Percentiles rank a stretch among this genome's conserved stretches.
phyloP scores from a whole-genome alignment of 2,329 filamentous ascomycete species.

The Colletotrichum sp. region DNA sequence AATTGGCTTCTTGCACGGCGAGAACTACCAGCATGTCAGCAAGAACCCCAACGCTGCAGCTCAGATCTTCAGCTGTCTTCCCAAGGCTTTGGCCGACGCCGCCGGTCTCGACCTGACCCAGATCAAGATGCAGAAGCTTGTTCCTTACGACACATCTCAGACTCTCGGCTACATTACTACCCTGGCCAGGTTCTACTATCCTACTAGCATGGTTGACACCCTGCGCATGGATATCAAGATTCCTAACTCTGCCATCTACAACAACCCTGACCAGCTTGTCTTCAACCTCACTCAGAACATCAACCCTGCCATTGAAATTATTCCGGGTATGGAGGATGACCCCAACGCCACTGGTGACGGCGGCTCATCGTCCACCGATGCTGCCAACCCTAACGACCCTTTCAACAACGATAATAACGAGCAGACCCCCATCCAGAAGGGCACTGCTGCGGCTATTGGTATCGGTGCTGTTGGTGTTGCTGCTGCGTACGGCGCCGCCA shows the following conservation, averaged over 20 bases:
- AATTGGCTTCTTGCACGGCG: conserved; percentile 79
- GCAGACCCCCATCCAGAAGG: conserved; percentile 63
- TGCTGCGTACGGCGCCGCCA: conserved; percentile 88
- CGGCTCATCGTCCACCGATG: conserved; percentile 38
- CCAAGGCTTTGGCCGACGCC: conserved; percentile 71
- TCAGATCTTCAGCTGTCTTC: conserved; percentile 85
- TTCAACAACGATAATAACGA: conserved; percentile 49
- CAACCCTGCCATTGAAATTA: conserved; percentile 80
- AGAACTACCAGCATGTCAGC: conserved; percentile 87
- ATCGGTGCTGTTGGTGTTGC: conserved; percentile 79
- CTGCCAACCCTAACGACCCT: conserved; percentile 43
- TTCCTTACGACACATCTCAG: conserved; percentile 75
- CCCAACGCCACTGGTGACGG: conserved; percentile 42
- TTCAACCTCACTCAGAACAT: conserved; percentile 79
- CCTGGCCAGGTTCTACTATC: conserved; percentile 72
- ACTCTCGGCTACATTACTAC: conserved; percentile 83
- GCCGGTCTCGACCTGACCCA: conserved; percentile 60
- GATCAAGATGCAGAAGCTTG: conserved; percentile 72
- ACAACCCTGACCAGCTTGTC: conserved; percentile 69
- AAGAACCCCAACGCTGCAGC: conserved; percentile 72
- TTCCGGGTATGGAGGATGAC: conserved; percentile 47
- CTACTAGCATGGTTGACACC: conserved; percentile 69
- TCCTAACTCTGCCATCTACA: conserved; percentile 77
- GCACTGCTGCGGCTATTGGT: conserved; percentile 73
- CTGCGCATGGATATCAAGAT: conserved; percentile 74